Base-by-base conservation (phyloP, 2,329 filamentous ascomycete species). In the Pyricularia sp. region DNA sequence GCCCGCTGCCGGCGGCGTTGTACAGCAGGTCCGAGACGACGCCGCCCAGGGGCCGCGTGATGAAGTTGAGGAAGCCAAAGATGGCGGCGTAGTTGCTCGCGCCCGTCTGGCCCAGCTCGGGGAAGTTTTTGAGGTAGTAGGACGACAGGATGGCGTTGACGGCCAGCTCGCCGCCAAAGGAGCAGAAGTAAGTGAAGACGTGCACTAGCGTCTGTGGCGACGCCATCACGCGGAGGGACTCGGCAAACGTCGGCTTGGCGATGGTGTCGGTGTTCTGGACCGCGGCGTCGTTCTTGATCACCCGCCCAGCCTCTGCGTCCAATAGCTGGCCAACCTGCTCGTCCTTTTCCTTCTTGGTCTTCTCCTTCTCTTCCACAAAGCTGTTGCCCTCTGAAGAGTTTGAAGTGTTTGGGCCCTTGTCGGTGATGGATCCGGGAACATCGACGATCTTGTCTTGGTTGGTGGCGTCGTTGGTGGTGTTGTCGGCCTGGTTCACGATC, bases 31-130 rank as follows among this genome's bases (percentile, higher is more conserved):
- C 84, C 9, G 80, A 75, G 26, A 83, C 68, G 24, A 81, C 77
- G 62, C 89, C 88, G 62, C 88, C 88, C 0, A 87, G 74, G 0
- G 89, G 88, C 1, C 89, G 81, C 53, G 84, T 87, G 64, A 86
- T 73, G 64, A 90, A 75, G 77, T 91, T 91, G 69, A 91, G 81
- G 65, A 91, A 86, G 30, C 88, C 89, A 73, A 90, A 91, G 79
- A 90, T 89, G 68, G 88, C 74, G 16, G 88, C 88, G 81, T 87
- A 85, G 73, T 82, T 81, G 67, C 83, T 80, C 0, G 83, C 80
- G 16, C 76, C 74, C 1, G 84, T 85, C 73, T 86, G 81, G 22
- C 78, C 77, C 1, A 87, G 78, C n/a, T 71, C 65, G 1, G 83
- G 82, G 72, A 86, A 87, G 76, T 84, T 85, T 70, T 80, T 78